A percentile compares a stretch with the other conserved stretches of the same genome.
These are phyloP conservation scores for Exophiala lecanii-corni DNA, from an alignment of 2,329 filamentous ascomycete genomes.

Conservation along the genomic window DNA sequence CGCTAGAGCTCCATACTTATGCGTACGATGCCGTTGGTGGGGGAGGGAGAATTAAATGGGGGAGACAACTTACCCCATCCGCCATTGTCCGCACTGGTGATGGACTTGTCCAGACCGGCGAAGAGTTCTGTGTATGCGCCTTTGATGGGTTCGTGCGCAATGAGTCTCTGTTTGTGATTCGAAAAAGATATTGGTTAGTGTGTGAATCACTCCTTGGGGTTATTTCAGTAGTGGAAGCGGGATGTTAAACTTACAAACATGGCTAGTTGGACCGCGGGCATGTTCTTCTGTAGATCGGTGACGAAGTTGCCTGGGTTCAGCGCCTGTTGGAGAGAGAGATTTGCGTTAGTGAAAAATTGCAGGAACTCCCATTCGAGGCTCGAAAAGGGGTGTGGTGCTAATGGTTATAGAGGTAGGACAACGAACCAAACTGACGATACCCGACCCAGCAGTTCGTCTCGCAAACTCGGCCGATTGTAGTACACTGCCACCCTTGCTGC, in stretches of 20 bases:
- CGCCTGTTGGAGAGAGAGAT: too few species aligned
- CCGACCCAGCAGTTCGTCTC: neutral
- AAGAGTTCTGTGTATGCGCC: slow-evolving; percentile 49
- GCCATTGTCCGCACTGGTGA: slow-evolving; percentile 30
- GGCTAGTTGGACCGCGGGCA: slow-evolving; percentile 1
- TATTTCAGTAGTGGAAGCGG: neutral
- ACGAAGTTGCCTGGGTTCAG: slow-evolving; percentile 1
- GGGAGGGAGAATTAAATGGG: too few species aligned
- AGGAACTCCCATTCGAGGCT: too few species aligned
- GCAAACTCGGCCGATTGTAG: slow-evolving; percentile 3
- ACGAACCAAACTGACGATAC: slow-evolving; percentile 5
- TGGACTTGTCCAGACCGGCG: slow-evolving; percentile 41
- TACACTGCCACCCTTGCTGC: slow-evolving; percentile 3
- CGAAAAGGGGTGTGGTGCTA: too few species aligned
- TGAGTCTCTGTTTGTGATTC: neutral
- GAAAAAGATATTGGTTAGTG: too few species aligned
- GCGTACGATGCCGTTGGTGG: too few species aligned
- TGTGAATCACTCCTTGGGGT: too few species aligned
- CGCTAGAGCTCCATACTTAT: too few species aligned
- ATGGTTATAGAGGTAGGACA: too few species aligned
- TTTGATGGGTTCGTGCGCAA: slow-evolving; percentile 29
- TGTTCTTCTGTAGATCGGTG: neutral
- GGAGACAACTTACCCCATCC: slow-evolving; percentile 22
- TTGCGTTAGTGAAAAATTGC: too few species aligned
- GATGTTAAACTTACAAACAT: neutral